Conservation (phyloP, 139 green algal genomes). For the Coelastrella sp. region DNA sequence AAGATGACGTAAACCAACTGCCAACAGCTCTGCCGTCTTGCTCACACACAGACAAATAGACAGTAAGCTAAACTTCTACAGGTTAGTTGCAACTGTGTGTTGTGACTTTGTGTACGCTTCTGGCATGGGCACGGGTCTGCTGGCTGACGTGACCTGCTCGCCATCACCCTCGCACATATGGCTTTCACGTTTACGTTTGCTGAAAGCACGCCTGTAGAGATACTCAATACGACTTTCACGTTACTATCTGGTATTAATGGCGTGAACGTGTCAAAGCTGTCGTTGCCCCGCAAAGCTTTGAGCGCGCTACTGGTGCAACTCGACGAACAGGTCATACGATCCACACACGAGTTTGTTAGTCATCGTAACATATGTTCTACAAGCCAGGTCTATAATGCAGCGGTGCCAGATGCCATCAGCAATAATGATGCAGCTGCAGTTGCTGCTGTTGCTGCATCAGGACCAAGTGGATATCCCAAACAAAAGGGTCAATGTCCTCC, state of each 20-base stretch:
- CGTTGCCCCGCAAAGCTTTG: background rate
- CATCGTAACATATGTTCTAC: background rate
- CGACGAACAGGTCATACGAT: background rate
- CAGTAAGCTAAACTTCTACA: too few species aligned
- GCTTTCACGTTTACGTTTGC: background rate
- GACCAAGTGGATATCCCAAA: background rate
- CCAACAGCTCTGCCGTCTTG: too few species aligned
- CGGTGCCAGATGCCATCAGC: too few species aligned
- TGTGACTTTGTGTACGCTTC: background rate
- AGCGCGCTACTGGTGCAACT: background rate
- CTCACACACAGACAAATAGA: too few species aligned
- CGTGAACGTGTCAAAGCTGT: background rate
- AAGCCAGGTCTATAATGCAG: background rate
- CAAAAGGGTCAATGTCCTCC: too few species aligned
- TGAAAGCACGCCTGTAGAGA: background rate
- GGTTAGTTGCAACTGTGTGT: too few species aligned
- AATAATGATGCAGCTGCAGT: background rate
- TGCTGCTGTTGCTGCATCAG: background rate
- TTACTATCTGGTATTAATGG: background rate
- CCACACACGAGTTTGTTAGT: background rate
- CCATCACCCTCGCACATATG: background rate
- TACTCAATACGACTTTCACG: background rate
- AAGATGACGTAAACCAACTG: too few species aligned
- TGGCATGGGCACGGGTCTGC: background rate
- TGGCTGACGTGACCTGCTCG: background rate